Conservation (phyloP, 768 basidiomycete species). For the Amanita jacksonii region DNA sequence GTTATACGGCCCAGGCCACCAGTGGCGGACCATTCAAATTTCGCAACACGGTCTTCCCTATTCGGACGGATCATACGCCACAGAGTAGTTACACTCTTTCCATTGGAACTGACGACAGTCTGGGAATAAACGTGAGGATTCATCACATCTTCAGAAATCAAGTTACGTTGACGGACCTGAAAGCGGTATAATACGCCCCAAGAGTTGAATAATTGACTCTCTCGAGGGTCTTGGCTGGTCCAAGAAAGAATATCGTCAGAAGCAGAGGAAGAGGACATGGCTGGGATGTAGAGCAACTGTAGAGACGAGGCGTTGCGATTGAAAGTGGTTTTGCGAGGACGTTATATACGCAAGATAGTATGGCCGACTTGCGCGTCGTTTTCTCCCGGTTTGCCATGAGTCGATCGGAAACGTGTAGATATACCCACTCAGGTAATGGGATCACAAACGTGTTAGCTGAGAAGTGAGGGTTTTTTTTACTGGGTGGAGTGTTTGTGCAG, state of each 20-base stretch:
- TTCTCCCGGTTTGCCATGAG: slow-evolving; percentile 27
- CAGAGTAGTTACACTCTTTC: slow-evolving; percentile 66
- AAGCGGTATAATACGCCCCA: slow-evolving; percentile 80
- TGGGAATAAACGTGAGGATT: slow-evolving; percentile 29
- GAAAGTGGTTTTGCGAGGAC: slow-evolving; percentile 6
- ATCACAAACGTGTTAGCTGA: slow-evolving; percentile 63
- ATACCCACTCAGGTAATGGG: slow-evolving; percentile 59
- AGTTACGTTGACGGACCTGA: slow-evolving; percentile 37
- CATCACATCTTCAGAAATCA: slow-evolving; percentile 11
- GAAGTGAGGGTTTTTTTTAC: slow-evolving; percentile 50
- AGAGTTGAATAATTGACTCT: slow-evolving; percentile 74
- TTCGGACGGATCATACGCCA: slow-evolving; percentile 76
- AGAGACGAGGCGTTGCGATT: slow-evolving; percentile 17
- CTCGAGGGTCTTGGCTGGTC: slow-evolving; percentile 81
- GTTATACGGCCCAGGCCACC: slow-evolving; percentile 79
- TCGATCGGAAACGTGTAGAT: slow-evolving; percentile 72
- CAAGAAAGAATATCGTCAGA: slow-evolving; percentile 72
- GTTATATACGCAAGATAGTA: slow-evolving; percentile 24
- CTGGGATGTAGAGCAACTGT: slow-evolving; percentile 15
- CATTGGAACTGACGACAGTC: slow-evolving; percentile 56
- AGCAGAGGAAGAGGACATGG: slow-evolving; percentile 32
- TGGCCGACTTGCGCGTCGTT: slow-evolving; percentile 33
- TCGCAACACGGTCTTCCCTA: slow-evolving; percentile 83
- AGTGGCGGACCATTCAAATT: slow-evolving; percentile 78
- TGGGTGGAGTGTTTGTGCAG: slow-evolving; percentile 60